These are phyloP conservation scores for Didymella arachidicola DNA, from an alignment of 2,329 filamentous ascomycete species.

Conservation along the genomic window DNA sequence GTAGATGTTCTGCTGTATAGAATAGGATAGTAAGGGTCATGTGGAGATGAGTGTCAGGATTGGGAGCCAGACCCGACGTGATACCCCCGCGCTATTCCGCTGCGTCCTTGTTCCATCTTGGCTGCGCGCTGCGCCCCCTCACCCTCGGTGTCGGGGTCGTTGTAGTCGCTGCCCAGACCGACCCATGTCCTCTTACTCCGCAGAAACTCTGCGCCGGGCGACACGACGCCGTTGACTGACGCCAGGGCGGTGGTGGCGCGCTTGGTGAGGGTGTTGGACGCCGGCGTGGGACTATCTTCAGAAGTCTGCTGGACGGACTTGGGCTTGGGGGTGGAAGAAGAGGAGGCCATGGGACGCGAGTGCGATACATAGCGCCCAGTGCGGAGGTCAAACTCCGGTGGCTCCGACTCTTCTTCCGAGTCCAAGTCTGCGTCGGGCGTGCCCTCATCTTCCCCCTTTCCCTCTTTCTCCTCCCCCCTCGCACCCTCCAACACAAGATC, in stretches of 20 bases:
- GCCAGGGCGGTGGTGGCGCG: constrained; percentile 75
- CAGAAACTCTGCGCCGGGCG: constrained; percentile 88
- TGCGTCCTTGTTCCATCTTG: constrained; percentile 82
- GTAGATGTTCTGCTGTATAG: constrained; percentile 59
- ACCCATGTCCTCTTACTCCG: constrained; percentile 87
- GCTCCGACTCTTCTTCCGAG: constrained; percentile 71
- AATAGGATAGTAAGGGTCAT: too few species aligned
- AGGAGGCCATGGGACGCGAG: constrained; percentile 70
- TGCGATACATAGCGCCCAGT: constrained; percentile 84
- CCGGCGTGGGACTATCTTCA: constrained; percentile 12
- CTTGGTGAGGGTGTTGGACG: constrained; percentile 66
- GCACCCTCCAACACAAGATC: too few species aligned
- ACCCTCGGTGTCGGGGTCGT: constrained; percentile 55
- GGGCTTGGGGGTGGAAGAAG: constrained; percentile 33
- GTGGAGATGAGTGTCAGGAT: too few species aligned
- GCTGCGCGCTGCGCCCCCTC: constrained; percentile 67
- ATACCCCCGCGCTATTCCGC: constrained; percentile 90
- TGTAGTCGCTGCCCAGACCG: constrained; percentile 87
- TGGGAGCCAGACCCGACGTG: constrained; percentile 63
- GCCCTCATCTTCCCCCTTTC: constrained; percentile 68
- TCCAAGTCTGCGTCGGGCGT: constrained; percentile 64
- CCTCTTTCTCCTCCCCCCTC: neutral
- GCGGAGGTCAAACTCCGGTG: constrained; percentile 90
- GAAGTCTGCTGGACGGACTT: constrained; percentile 27
- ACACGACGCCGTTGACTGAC: constrained; percentile 83